Evolutionary conservation across 2,329 filamentous ascomycete species (phyloP).

Genomic region (Fusarium poae): DNA sequence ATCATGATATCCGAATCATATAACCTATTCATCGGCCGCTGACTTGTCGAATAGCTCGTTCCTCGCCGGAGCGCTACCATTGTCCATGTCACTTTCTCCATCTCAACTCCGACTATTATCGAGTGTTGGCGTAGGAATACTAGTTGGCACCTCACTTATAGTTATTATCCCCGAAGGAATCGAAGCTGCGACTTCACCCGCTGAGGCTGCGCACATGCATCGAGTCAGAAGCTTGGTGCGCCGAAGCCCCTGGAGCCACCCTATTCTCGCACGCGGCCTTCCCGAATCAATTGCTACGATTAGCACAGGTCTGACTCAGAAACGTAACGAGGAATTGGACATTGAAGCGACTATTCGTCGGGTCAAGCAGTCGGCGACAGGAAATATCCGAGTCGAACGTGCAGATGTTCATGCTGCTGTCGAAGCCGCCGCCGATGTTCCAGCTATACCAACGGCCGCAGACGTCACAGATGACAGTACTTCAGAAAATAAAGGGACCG

Average conservation of each 20-base stretch:
- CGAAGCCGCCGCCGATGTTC: constrained; percentile 32
- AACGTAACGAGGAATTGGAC: constrained; percentile 20
- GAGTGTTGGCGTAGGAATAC: constrained; percentile 90
- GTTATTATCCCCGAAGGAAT: constrained; percentile 98
- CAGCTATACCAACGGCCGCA: constrained; percentile 26
- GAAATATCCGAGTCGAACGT: constrained; percentile 24
- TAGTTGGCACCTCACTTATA: constrained; percentile 94
- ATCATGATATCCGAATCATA: constrained; percentile 29
- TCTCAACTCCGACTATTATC: constrained; percentile 91
- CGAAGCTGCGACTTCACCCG: constrained; percentile 81
- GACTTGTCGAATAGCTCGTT: constrained; percentile 76
- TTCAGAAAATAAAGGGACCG: constrained; percentile 20
- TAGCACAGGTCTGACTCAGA: constrained; percentile 23
- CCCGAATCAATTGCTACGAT: constrained; percentile 42
- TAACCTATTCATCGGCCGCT: constrained; percentile 31
- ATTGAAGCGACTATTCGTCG: constrained; percentile 36
- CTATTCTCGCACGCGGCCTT: constrained; percentile 45
- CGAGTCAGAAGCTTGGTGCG: constrained; percentile 52
- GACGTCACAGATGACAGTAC: constrained; percentile 21
- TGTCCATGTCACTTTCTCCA: constrained; percentile 88
- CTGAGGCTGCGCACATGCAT: constrained; percentile 57
- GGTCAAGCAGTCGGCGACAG: constrained; percentile 15
- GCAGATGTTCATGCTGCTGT: constrained; percentile 32
- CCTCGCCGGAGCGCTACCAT: constrained; percentile 88
- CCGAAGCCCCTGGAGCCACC: constrained; percentile 51